A percentile compares a stretch with the other conserved stretches of the same genome.
phyloP scores from a whole-genome alignment of 371 early-diverging fungal genomes.

The Rhizopus arrhizus region DNA sequence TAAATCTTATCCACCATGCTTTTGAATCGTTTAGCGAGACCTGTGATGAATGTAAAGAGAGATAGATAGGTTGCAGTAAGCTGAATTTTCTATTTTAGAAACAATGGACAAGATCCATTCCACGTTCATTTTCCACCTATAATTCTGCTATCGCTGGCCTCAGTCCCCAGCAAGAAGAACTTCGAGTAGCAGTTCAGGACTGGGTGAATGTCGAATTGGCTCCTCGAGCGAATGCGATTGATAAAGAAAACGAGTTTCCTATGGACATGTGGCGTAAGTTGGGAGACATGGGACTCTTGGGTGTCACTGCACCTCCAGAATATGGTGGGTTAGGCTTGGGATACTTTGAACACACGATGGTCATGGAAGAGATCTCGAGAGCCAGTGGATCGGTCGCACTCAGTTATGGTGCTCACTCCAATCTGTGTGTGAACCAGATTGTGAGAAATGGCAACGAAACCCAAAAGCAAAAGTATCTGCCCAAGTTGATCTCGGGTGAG shows the following conservation, averaged over 20 bases:
- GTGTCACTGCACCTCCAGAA: conserved; percentile 58
- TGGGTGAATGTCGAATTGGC: conserved; percentile 87
- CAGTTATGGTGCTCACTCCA: conserved; percentile 96
- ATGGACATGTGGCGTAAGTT: conserved; percentile 97
- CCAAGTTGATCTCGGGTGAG: conserved; percentile 89
- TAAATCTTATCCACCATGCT: no score
- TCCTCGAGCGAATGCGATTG: conserved; percentile 83
- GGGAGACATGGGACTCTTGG: conserved; percentile 94
- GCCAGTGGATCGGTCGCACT: conserved; percentile 92
- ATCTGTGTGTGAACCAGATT: conserved; percentile 97
- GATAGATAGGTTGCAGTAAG: no score
- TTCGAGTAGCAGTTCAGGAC: conserved; percentile 71
- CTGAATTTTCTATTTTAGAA: not conserved
- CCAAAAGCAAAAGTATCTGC: conserved; percentile 93
- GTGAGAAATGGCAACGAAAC: conserved; percentile 86
- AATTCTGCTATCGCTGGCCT: conserved; percentile 78
- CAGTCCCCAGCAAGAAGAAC: conserved; percentile 72
- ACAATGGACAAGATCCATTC: not conserved
- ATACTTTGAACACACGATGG: conserved; percentile 89
- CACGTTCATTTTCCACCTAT: conserved; percentile 52
- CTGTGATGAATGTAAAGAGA: no score
- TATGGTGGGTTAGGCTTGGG: conserved; percentile 93
- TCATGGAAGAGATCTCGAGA: conserved; percentile 93
- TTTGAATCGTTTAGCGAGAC: no score
- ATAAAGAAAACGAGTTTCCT: conserved; percentile 86